Base-by-base conservation (phyloP, 2,329 filamentous ascomycete species). In the Akanthomyces uredinophilus region DNA sequence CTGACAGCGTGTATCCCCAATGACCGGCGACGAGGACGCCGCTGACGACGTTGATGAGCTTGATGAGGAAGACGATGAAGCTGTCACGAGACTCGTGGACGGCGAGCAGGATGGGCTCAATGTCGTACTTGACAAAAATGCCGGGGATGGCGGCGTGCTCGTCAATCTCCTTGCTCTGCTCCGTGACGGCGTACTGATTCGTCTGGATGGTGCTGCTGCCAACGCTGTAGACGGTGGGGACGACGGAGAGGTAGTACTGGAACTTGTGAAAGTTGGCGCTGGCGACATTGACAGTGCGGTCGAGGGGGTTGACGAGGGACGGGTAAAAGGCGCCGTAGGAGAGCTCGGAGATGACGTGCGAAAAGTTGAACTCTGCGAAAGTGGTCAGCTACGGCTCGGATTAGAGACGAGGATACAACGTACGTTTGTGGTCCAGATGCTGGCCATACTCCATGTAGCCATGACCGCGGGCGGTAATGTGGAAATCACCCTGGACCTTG, bases 281-380 rank as follows among this genome's bases (percentile, higher is more conserved):
- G n/a, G 90, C 94, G 4, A 81, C 77, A 70, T 93, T 90, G 75
- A 93, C 86, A 50, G 95, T 98, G 67, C 89, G 88, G 78, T 98
- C 95, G 70, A 99, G 90, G 0, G 95, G 95, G 78, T 99, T 99
- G 70, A 89, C 84, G 61, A 99, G 87, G 29, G 89, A 91, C 1
- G 95, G 94, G 78, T 97, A 98, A 79, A 93, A 96, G n/a, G 92
- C 89, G 4, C 95, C 95, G 75, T 96, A 99, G 63, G 93, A 97
- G 68, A 99, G 86, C 76, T 99, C 95, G 70, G 90, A 93, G 79
- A 99, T 87, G 74, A 96, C 88, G 79, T 99, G 95, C 37, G 92
- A 94, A 82, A 99, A 99, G 83, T 99, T 98, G 83, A 99, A 97
- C 24, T 83, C 91, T 94, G 68, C 2, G 6, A 7, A 13, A 69